Base-by-base conservation (phyloP, 148 eudicot genomes). In the Arctostaphylos glauca region DNA sequence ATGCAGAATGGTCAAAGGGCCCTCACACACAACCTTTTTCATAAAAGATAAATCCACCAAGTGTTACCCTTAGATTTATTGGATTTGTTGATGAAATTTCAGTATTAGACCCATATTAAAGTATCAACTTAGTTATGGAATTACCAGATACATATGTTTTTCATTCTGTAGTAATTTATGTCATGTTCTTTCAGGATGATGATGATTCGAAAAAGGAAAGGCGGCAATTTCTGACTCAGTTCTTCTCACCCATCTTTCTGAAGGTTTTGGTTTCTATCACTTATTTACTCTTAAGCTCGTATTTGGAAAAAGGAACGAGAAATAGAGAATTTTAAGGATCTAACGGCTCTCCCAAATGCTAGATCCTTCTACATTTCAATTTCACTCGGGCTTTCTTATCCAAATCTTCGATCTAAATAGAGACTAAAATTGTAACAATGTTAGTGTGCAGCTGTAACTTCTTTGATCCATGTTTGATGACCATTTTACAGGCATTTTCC, bases 191-290 rank as follows among this genome's bases (percentile, higher is more conserved):
- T 48, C 81, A 94, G 98, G 95, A 71, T 87, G 91, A 84, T 72
- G 96, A 96, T 83, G 91, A 91, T 46, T 87, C 74, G 85, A 97
- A 97, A 86, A 96, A 96, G 89, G 74, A 90, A 84, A 83, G 56
- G 71, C 90, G 94, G 86, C 92, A 95, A 66, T 81, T 93, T 86
- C 93, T 94, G 46, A 80, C 93, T 74, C 94, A 93, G 81, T 89
- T 97, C 84, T 89, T 97, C 84, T 93, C 98, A 46, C 99, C 98
- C n/a, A 94, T 97, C 83, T 85, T 97, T 77, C 84, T 97, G 77
- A 91, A 97, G 99, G 99, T 94, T 76, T 41, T 82, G 43, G 50
- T 64, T 67, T 81, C 74, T 60, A 15, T 54, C 13, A 9, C 50
- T 79, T 59, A 21, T 81, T 47, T 79, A 8, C 50, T 19, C 31